These are phyloP conservation scores for Serendipita sp. DNA, from an alignment of 768 basidiomycete species.

Conservation along the genomic window DNA sequence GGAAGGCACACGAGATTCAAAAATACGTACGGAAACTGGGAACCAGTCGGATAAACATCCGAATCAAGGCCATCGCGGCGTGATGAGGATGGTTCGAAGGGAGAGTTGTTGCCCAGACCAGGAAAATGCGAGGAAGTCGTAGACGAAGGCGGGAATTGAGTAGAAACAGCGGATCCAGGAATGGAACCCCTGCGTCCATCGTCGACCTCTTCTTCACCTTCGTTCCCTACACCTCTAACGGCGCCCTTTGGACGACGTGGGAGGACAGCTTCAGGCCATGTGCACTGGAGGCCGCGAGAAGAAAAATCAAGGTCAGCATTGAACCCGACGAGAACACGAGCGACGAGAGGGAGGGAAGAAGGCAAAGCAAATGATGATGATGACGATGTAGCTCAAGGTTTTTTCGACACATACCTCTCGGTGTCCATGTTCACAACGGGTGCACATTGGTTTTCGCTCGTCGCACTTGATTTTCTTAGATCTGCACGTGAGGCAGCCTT, in stretches of 20 bases:
- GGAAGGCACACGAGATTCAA: not conserved
- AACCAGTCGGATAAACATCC: not conserved
- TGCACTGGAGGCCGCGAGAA: slow-evolving; percentile 77
- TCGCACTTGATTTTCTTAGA: slow-evolving; percentile 97
- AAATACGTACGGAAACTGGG: slow-evolving; percentile 1
- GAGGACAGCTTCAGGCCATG: slow-evolving; percentile 51
- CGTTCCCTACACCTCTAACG: slow-evolving; percentile 7
- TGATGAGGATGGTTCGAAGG: not conserved
- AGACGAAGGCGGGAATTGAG: not conserved
- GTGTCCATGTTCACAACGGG: slow-evolving; percentile 73
- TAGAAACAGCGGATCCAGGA: slow-evolving; percentile 4
- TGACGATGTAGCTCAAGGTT: not conserved
- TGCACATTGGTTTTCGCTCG: slow-evolving; percentile 76
- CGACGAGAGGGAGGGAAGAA: not conserved
- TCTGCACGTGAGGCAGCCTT: slow-evolving; percentile 86
- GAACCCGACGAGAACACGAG: not conserved
- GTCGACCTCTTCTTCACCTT: slow-evolving; percentile 1
- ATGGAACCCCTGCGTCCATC: not conserved
- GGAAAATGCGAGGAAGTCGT: slow-evolving; percentile 3
- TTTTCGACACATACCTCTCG: slow-evolving; percentile 42
- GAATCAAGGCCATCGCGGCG: not conserved
- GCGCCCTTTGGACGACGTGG: slow-evolving; percentile 5
- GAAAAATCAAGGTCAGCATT: slow-evolving; percentile 12
- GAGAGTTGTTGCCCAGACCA: slow-evolving; percentile 1
- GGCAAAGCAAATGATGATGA: not conserved